These are phyloP conservation scores for Rostrohypoxylon terebratum DNA, from an alignment of 495 filamentous ascomycete species.

Conservation along the genomic window DNA sequence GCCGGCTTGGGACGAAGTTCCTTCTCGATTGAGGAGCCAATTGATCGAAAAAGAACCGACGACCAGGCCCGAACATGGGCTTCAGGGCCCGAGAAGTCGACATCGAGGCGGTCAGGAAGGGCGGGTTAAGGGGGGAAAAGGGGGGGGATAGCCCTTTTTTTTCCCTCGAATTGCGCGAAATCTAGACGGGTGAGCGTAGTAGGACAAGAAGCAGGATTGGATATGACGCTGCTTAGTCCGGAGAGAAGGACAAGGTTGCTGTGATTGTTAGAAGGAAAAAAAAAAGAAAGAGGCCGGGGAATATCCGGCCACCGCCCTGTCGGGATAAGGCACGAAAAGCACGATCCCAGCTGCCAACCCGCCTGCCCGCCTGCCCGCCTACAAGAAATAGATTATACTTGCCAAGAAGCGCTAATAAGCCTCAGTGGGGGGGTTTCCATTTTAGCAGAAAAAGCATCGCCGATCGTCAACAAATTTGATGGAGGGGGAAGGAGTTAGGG, in stretches of 20 bases:
- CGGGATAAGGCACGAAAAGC: slow-evolving; percentile 1
- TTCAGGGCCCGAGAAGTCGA: slow-evolving; percentile 48
- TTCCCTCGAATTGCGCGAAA: slow-evolving; percentile 17
- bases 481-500: slow-evolving; percentile 16
- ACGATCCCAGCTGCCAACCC: background rate
- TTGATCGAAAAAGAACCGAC: slow-evolving; percentile 48
- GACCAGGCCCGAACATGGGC: slow-evolving; percentile 48
- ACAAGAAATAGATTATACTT: background rate
- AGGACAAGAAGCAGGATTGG: slow-evolving; percentile 3
- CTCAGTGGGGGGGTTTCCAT: slow-evolving; percentile 42
- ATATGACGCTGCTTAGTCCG: slow-evolving; percentile 37
- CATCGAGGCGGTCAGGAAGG: slow-evolving; percentile 28
- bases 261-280: background rate
- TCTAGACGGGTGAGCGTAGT: slow-evolving; percentile 5
- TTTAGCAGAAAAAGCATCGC: slow-evolving; percentile 37
- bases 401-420: slow-evolving; percentile 44
- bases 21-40: slow-evolving; percentile 39
- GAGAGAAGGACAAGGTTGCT: slow-evolving; percentile 1
- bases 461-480: slow-evolving; percentile 33
- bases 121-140: slow-evolving; percentile 1
- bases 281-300: slow-evolving; percentile 29
- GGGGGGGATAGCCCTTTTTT: slow-evolving; percentile 13
- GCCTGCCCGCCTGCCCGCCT: too few relatives aligned
- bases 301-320: slow-evolving; percentile 40
- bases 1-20: slow-evolving; percentile 39